Base-by-base conservation (phyloP, 306 rosid genomes). In the Rosa chinensis region DNA sequence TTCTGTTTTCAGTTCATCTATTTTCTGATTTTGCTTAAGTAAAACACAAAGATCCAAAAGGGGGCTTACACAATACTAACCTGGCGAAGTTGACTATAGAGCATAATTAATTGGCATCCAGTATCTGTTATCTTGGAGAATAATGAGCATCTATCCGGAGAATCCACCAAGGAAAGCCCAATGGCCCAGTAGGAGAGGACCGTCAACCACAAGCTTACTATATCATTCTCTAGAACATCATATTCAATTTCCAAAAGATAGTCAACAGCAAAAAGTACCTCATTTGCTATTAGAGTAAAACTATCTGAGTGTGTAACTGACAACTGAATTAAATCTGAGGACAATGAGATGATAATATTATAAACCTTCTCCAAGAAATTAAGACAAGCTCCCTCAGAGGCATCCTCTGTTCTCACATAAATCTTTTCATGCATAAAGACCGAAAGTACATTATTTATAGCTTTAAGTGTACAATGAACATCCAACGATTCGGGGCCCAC, bases 11-110 rank as follows among this genome's bases (percentile, higher is more conserved):
- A n/a, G n/a, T n/a, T n/a, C n/a, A n/a, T n/a, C n/a, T n/a, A n/a
- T n/a, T n/a, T n/a, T n/a, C n/a, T n/a, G n/a, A n/a, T n/a, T n/a
- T n/a, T n/a, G n/a, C n/a, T n/a, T n/a, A n/a, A n/a, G n/a, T n/a
- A n/a, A n/a, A n/a, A n/a, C n/a, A n/a, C n/a, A n/a, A n/a, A n/a
- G n/a, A n/a, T n/a, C n/a, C n/a, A n/a, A n/a, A n/a, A n/a, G n/a
- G n/a, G n/a, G n/a, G n/a, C n/a, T n/a, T n/a, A n/a, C n/a, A n/a
- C n/a, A n/a, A n/a, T n/a, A n/a, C n/a, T 14, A 85, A 94, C 99
- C 99, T 92, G 97, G 63, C 99, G 95, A 80, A 92, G 92, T 87
- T 94, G 93, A 83, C 97, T 66, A 69, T 91, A 92, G 79, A 94
- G 90, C 77, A 75, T 75, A 81, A 92, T 70, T 81, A 90, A 83